Base-by-base conservation (phyloP, 345 rosid genomes). In the Iberis pinnata region DNA sequence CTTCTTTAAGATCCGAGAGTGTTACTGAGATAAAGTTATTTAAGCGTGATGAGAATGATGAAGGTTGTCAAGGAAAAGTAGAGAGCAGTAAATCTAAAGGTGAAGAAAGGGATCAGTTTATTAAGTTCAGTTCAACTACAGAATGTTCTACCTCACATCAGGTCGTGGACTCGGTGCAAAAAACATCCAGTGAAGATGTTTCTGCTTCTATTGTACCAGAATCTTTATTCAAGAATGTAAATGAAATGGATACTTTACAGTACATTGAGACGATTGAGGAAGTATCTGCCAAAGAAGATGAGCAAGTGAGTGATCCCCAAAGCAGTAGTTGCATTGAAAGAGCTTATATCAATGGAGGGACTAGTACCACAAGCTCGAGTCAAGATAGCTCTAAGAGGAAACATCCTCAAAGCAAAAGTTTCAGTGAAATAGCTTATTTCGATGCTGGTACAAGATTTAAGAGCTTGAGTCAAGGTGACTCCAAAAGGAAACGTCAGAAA, bases 1-100 rank as follows among this genome's bases (percentile, higher is more conserved):
- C 71, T 56, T 49, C 70, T 56, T 45, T 73, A 27, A 73, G 37
- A 74, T 60, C 56, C 68, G 77, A 61, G 45, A 70, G 61, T 60
- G 48, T 51, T 64, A 43, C 48, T 55, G 63, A 53, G 54, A 56
- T 43, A 45, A 71, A 58, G 24, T 48, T 69, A 64, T 63, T 50
- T 50, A 60, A 70, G 47, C 66, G 71, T 59, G 53, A 64, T 19
- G 40, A 64, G 46, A 50, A 57, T 60, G 64, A 63, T 71, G 65
- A 33, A 61, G 56, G 25, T 18, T 68, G 53, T 43, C 42, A 4
- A 18, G 66, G 29, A 16, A 65, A 63, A 55, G 68, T 35, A 43
- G 75, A 50, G 49, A 60, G 73, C 53, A 32, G 13, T 17, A 56
- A 15, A 42, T 68, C 58, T 62, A 57, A 60, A 53, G 73, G 35